Evolutionary conservation across 2,329 filamentous ascomycete genomes (phyloP), one percentile per base, ranked within the genome.

Genomic region (Penicillium janthinellum): DNA sequence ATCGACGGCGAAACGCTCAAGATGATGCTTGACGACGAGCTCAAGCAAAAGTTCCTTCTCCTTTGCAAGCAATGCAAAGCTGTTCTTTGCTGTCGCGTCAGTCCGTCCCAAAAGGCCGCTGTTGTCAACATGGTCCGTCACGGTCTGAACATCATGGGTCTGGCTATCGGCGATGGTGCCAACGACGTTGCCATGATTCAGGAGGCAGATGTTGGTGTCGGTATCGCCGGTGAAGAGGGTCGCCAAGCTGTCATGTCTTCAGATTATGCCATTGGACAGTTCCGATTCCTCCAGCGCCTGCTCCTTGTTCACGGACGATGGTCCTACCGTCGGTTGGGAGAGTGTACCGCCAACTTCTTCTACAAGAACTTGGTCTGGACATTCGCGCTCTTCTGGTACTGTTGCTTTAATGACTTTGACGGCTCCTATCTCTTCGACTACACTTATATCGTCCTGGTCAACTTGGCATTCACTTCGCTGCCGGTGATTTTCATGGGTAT

Each of bases 281-380:
- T 97, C 81, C 86, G 92, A 42, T 97, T 91, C 79, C 82, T 97
- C 54, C 89, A 92, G 69, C 84, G 93, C 56, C 82, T 97, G 61
- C 85, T 97, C 34, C 84, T 97, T 20, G 92, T 97, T 4, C 93
- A 97, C 73, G 93, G 93, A 59, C 87, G 93, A 59, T 97, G 93
- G 91, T 96, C 92, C n/a, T 99, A 99, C 79, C 87, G 94, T 55
- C 88, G 95, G 69, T 81, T 99, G 75, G 92, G 90, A 34, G 95
- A 99, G 80, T 91, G 89, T 49, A 97, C 96, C 71, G 92, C 92
- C 75, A 99, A 99, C 77, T 99, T 99, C 84, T 99, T 99, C 83
- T 99, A 98, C 86, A 99, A 99, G 89, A 99, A 98, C 81, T 90
- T 99, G 78, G 90, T 98, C 54, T 99, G 95, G 95, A 95, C 92